Base-by-base conservation (phyloP, 2,329 filamentous ascomycete genomes). In the Penicillium sp. region DNA sequence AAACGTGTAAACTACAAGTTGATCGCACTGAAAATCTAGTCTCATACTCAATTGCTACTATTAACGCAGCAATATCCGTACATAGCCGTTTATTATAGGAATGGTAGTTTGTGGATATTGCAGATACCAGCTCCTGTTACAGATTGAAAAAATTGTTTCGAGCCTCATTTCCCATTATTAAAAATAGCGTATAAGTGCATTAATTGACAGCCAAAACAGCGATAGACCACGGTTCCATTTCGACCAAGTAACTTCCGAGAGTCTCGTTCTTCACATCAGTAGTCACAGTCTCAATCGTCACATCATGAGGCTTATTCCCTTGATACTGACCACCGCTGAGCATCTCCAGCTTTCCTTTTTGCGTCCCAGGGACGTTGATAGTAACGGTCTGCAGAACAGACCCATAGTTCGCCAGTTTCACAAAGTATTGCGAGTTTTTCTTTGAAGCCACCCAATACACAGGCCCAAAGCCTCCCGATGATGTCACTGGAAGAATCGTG, bases 371-470 rank as follows among this genome's bases (percentile, higher is more conserved):
- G 16, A 64, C 50, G 3, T 35, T 54, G 2, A 62, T 44, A 6
- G 48, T 52, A 1, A 65, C 49, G 1, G 36, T 49, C 20, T 54
- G 52, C 4, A 43, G 35, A 0, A 51, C 30, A 0, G 37, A 18
- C 5, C 55, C 54, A 29, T 61, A 62, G 35, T 62, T 62, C 5
- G 59, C 56, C 9, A 62, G 32, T 38, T 62, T 62, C 23, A 62
- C 36, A 14, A 50, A 52, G 34, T 57, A 55, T 6, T 41, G 39
- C 6, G 43, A 45, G 6, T 48, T 31, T 6, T 37, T 49, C 15
- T 42, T 54, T 11, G 56, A 54, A 1, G 59, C 57, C 0, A 56
- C 56, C 62, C 62, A 65, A 39, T 62, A 65, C 9, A 65, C 23
- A 2, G 58, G 58, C 0, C 58, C 57, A 30, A 61, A 62, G 3